A percentile compares a stretch with the other conserved stretches of the same genome.
phyloP scores from a whole-genome alignment of 768 basidiomycete genomes.

The Boletus subparvulus region DNA sequence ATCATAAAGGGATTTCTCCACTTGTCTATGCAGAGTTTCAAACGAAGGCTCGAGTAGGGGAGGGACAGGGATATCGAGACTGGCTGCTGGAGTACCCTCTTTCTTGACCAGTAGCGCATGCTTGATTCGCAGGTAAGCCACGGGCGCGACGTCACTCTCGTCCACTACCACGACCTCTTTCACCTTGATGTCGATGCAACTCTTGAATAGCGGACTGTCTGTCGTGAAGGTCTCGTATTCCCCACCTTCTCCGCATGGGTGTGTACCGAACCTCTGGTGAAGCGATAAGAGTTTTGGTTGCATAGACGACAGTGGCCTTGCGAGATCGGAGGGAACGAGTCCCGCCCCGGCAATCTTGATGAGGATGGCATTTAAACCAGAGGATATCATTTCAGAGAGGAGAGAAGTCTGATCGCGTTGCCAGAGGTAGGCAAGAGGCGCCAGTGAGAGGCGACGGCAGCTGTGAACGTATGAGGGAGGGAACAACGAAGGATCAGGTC shows the following conservation, averaged over 20 bases:
- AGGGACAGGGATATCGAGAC: slow-evolving; percentile 40
- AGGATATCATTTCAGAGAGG: slow-evolving; percentile 80
- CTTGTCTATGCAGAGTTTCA: slow-evolving; percentile 1
- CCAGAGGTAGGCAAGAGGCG: slow-evolving; percentile 89
- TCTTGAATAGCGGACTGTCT: slow-evolving; percentile 87
- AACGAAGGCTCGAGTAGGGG: slow-evolving; percentile 44
- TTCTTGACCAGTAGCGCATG: slow-evolving; percentile 65
- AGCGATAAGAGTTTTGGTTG: slow-evolving; percentile 68
- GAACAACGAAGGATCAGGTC: not conserved
- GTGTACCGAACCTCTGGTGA: slow-evolving; percentile 80
- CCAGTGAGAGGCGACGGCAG: slow-evolving; percentile 77
- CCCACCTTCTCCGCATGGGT: slow-evolving; percentile 96
- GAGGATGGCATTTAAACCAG: slow-evolving; percentile 75
- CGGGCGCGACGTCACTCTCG: slow-evolving; percentile 81
- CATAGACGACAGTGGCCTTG: slow-evolving; percentile 73
- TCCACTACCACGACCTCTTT: slow-evolving; percentile 75
- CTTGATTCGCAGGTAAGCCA: slow-evolving; percentile 86
- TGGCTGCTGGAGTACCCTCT: not conserved
- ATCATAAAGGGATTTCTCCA: slow-evolving; percentile 14
- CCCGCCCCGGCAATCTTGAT: slow-evolving; percentile 98
- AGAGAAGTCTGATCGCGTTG: slow-evolving; percentile 87
- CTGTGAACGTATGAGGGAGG: slow-evolving; percentile 38
- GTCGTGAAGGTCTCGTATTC: slow-evolving; percentile 95
- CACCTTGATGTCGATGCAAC: slow-evolving; percentile 64
- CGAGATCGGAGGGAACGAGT: slow-evolving; percentile 72